Conservation (phyloP, 1,139 yeast species). For the Protomyces macrosporus region DNA sequence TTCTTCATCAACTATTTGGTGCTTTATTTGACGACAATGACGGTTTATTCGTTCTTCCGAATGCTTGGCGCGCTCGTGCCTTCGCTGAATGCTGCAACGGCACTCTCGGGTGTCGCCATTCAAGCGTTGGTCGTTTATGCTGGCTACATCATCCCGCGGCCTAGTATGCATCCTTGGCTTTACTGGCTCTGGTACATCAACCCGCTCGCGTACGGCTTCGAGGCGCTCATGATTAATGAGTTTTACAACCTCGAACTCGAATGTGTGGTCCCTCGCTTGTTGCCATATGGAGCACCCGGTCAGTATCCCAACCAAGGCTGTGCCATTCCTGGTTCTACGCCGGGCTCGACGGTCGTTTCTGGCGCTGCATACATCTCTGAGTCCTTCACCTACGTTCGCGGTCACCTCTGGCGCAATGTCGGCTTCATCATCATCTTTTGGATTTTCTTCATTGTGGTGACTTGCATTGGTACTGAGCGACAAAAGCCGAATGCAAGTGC, state of each 20-base stretch:
- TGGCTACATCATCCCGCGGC: conserved; percentile 69
- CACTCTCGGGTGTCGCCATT: conserved; percentile 62
- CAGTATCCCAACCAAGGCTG: conserved; percentile 43
- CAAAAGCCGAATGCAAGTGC: conserved; percentile 62
- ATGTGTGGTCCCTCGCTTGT: conserved; percentile 42
- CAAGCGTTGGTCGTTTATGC: conserved; percentile 61
- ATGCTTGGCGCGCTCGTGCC: conserved; percentile 61
- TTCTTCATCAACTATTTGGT: conserved; percentile 63
- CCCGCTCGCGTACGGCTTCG: conserved; percentile 66
- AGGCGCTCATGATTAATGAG: conserved; percentile 62
- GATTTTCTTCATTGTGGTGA: conserved; percentile 51
- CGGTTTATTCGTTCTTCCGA: conserved; percentile 69
- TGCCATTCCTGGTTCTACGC: conserved; percentile 46
- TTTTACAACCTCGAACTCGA: conserved; percentile 46
- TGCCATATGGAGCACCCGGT: conserved; percentile 50
- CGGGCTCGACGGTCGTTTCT: conserved; percentile 45
- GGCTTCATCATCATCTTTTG: conserved; percentile 55
- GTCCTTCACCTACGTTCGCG: conserved; percentile 44
- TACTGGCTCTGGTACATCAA: conserved; percentile 72
- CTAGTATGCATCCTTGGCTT: conserved; percentile 60
- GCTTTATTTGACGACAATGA: conserved; percentile 51
- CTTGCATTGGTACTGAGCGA: conserved; percentile 47
- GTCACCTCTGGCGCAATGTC: conserved; percentile 63
- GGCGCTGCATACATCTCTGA: conserved; percentile 49
- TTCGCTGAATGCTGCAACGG: conserved; percentile 62